Evolutionary conservation across 441 rosid genomes (phyloP).

Genomic region (Erysimum cheiri): DNA sequence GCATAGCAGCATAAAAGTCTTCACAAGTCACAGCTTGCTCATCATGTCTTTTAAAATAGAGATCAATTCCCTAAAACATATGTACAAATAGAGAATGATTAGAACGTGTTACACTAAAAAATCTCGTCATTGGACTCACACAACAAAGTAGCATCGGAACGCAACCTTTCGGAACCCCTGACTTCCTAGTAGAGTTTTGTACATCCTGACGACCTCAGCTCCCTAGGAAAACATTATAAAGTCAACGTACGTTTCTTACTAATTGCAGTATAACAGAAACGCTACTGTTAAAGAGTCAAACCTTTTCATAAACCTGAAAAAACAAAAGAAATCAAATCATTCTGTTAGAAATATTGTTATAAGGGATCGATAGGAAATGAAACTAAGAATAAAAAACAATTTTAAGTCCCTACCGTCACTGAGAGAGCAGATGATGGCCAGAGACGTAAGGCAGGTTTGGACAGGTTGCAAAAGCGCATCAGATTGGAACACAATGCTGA

Average conservation of each 20-base stretch:
- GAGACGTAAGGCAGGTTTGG: conserved; percentile 38
- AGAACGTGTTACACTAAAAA: not conserved
- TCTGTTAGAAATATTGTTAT: conserved; percentile 23
- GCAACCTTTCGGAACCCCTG: conserved; percentile 92
- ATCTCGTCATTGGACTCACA: conserved; percentile 13
- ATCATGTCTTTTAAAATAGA: conserved; percentile 91
- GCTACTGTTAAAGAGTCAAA: conserved; percentile 41
- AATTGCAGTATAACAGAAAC: conserved; percentile 24
- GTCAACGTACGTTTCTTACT: conserved; percentile 29
- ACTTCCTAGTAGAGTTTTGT: conserved; percentile 92
- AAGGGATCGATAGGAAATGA: conserved; percentile 33
- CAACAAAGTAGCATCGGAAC: conserved; percentile 27
- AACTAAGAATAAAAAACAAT: conserved; percentile 20
- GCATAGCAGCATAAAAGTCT: conserved; percentile 95
- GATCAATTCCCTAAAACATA: conserved; percentile 88
- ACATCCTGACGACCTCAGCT: conserved; percentile 99
- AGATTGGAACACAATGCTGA: conserved; percentile 31
- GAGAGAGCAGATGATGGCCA: conserved; percentile 48
- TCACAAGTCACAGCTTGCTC: conserved; percentile 99
- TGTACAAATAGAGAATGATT: conserved; percentile 31
- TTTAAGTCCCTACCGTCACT: conserved; percentile 72
- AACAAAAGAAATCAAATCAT: conserved; percentile 36
- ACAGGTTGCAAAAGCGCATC: conserved; percentile 43
- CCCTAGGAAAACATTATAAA: conserved; percentile 59
- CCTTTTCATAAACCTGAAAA: conserved; percentile 96